Evolutionary conservation across 225 moss, liverwort and hornwort species (phyloP), one percentile per base, ranked within the genome.

Genomic region (Ulota crispa): DNA sequence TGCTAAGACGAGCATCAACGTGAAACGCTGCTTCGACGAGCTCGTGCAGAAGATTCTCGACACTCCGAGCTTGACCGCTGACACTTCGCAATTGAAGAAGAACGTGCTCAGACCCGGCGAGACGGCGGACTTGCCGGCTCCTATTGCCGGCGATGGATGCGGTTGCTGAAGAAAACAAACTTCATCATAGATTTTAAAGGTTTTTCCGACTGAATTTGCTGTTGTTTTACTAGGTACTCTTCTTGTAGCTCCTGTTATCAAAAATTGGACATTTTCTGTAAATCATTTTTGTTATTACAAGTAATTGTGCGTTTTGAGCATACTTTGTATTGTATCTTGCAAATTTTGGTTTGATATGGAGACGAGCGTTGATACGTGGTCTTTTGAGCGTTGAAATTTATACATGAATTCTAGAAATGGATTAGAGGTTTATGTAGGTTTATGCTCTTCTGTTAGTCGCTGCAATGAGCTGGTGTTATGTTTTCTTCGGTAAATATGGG

Each of bases 1-100:
- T 71, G 98, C 98, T 1, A 98, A 98, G 90, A 95, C 98, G 13
- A 92, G 95, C 78, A 89, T 84, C 68, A 98, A 98, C 56, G 98
- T 98, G 72, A 94, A 98, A 76, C 84, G 83, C 0, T 98, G 97
- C 79, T 98, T 98, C 64, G 95, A 95, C 67, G 97, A 98, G 82
- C 98, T 98, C 64, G 94, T 95, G 72, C 94, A 95, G 80, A 98
- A 94, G 90, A 94, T 98, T 69, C 78, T 98, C 45, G 98, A 98
- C 67, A 98, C 98, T 19, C 98, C 98, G 1, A 94, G 92, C 87
- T 85, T 98, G 89, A 86, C 91, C 15, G 92, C 89, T 10, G 95
- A 98, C 41, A 98, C 95, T 0, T 74, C 93, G 32, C 92, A 86
- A 53, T 78, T 91, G 79, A 98, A 90, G 87, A 98, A 94, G 85